Conservation (phyloP, 2,329 filamentous ascomycete genomes). For the Colletotrichum liaoningense region DNA sequence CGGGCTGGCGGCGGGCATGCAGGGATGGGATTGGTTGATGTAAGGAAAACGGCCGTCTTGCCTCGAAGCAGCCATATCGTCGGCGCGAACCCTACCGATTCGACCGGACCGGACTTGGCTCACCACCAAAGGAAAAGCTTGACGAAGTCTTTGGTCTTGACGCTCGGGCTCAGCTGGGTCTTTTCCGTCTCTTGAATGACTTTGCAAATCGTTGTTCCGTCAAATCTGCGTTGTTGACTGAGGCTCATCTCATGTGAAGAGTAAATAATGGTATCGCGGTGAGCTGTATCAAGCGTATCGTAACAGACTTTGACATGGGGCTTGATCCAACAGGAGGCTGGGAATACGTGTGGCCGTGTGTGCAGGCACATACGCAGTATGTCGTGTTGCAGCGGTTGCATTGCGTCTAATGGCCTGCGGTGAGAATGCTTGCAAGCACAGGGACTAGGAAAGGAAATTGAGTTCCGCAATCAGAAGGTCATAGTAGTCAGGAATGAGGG, state of each 20-base stretch:
- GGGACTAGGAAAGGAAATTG: not conserved
- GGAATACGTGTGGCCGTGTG: not conserved
- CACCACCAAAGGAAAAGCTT: slow-evolving; percentile 3
- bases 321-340: not conserved
- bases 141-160: not conserved
- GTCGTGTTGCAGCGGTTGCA: not conserved
- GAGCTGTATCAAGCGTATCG: not conserved
- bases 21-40: slow-evolving; percentile 8
- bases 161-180: not conserved
- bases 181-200: not conserved
- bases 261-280: not conserved
- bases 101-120: not conserved
- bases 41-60: not conserved
- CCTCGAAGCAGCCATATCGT: slow-evolving; percentile 1
- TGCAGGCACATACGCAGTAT: not conserved
- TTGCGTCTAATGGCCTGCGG: not conserved
- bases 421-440: not conserved
- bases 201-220: not conserved
- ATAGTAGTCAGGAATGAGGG: not conserved
- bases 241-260: not conserved
- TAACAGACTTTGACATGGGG: not conserved
- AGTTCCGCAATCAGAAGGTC: not conserved
- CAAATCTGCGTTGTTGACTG: not conserved
- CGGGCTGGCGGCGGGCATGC: not conserved
- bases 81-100: not conserved